These are phyloP conservation scores for Acacia crassicarpa DNA, from an alignment of 306 rosid genomes.

Conservation along the genomic window DNA sequence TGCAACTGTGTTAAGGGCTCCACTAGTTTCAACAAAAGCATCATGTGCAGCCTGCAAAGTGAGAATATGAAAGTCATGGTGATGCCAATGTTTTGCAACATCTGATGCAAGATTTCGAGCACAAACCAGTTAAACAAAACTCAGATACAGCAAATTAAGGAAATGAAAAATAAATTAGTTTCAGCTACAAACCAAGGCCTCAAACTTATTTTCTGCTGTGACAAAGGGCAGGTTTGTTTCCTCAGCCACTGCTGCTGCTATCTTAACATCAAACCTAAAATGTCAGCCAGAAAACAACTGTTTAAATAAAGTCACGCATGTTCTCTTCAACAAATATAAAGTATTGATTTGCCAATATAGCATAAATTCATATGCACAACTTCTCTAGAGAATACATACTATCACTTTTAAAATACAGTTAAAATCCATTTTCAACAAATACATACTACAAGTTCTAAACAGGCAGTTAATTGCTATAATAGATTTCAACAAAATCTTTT, in stretches of 20 bases:
- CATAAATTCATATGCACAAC: conserved; percentile 16
- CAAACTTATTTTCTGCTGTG: conserved; percentile 97
- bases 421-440: background rate
- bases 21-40: conserved; percentile 92
- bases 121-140: conserved; percentile 23
- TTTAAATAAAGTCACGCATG: conserved; percentile 10
- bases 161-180: conserved; percentile 16
- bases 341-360: background rate
- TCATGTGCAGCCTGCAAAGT: conserved; percentile 93
- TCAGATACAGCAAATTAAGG: conserved; percentile 7
- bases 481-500: background rate
- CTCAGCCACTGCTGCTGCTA: conserved; percentile 93
- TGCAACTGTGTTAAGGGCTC: conserved; percentile 88
- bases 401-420: background rate
- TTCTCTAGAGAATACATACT: background rate
- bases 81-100: conserved; percentile 24
- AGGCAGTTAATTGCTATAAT: background rate
- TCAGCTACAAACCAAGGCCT: conserved; percentile 85
- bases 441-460: background rate
- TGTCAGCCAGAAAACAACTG: conserved; percentile 26
- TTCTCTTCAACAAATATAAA: conserved; percentile 12
- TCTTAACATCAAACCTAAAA: conserved; percentile 85
- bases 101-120: conserved; percentile 16
- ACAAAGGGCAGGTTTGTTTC: conserved; percentile 87
- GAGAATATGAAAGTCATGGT: conserved; percentile 18